Base-by-base conservation (phyloP, 75 land plant genomes). In the Isoetes taiwanensis region DNA sequence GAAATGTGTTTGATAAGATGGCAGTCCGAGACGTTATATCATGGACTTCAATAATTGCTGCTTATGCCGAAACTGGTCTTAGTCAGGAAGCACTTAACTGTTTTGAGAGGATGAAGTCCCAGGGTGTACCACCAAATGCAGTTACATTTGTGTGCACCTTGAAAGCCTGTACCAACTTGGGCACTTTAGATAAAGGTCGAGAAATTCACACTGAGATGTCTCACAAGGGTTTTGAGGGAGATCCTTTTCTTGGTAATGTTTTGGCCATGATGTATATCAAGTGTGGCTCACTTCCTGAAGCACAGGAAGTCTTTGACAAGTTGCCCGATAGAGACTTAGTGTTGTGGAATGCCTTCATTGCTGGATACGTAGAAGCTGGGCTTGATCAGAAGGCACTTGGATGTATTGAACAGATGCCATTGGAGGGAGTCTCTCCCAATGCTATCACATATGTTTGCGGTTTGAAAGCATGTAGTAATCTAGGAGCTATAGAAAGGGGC, bases 21-120 rank as follows among this genome's bases (percentile, higher is more conserved):
- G 16, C 1, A 29, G 11, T 30, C 11, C 58, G 40, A 35, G 68
- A 72, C 35, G 72, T 69, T 2, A 46, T 63, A n/a, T 53, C 69
- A 3, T 79, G 72, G 72, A 79, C 67, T 52, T 74, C 69, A 0
- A 58, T 79, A 52, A 72, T 79, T 23, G 66, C 68, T 2, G 79
- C 76, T 14, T 62, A 68, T 31, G 68, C 76, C n/a, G 43, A 43
- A 40, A 69, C 65, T 23, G 75, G 78, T 5, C 14, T 50, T 10
- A 69, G 56, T 8, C 58, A 64, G 26, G 76, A 62, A 53, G 72
- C 70, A 1, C 35, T 73, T 10, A 41, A 57, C 28, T 41, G 61
- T 9, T 78, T 78, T 54, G 32, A 5, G 12, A 9, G 62, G 30
- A 73, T 78, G 77, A 25, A 34, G 55, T 39, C 12, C 6, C 16